These are phyloP conservation scores for Aquanectria penicillioides DNA, from an alignment of 2,329 filamentous ascomycete species.

Conservation along the genomic window DNA sequence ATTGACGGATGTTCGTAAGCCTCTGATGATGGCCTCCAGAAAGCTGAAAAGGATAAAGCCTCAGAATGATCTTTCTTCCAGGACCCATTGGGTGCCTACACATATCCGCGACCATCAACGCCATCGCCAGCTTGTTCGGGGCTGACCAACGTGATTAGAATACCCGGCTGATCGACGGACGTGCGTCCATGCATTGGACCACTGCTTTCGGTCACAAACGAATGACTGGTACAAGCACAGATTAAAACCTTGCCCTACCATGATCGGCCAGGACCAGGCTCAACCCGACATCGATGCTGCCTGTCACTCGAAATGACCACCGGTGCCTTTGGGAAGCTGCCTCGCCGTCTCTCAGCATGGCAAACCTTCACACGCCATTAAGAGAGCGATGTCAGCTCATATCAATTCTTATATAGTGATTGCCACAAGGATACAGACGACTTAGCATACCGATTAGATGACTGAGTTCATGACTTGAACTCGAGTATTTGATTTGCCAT, in stretches of 20 bases:
- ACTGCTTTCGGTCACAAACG: conserved; percentile 7
- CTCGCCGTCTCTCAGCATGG: too few relatives aligned
- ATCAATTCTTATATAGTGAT: too few relatives aligned
- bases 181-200: conserved; percentile 7
- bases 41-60: background rate
- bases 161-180: conserved; percentile 15
- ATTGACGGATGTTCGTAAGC: conserved; percentile 9
- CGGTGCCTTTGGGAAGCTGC: too few relatives aligned
- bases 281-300: background rate
- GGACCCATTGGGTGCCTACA: background rate
- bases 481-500: too few relatives aligned
- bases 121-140: conserved; percentile 3
- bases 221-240: conserved; percentile 8
- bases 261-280: background rate
- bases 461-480: too few relatives aligned
- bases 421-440: too few relatives aligned
- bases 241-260: conserved; percentile 7
- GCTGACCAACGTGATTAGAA: background rate
- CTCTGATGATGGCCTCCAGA: background rate
- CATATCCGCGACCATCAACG: background rate
- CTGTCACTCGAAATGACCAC: too few relatives aligned
- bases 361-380: background rate
- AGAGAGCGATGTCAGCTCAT: too few relatives aligned
- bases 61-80: background rate
- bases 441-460: too few relatives aligned